Evolutionary conservation across 805 yeast species (phyloP).

Genomic region (Candida takata): DNA sequence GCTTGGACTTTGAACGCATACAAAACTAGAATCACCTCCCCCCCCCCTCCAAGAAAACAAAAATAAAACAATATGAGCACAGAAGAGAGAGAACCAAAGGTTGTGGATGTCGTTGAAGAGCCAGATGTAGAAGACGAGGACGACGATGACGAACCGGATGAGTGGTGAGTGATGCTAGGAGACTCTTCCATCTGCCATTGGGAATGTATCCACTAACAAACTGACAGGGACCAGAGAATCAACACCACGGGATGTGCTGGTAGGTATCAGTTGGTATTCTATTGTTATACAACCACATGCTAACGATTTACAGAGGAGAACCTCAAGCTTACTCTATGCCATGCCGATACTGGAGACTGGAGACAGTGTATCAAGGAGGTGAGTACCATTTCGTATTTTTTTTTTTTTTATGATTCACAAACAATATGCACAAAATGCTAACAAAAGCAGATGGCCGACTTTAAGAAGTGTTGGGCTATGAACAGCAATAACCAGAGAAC

Average conservation of each 20-base stretch:
- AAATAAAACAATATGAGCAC: no score
- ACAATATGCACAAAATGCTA: not conserved
- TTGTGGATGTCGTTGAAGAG: no score
- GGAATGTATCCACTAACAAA: not conserved
- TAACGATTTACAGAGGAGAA: constrained; percentile 47
- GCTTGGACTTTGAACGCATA: no score
- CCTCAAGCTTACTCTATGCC: constrained; percentile 62
- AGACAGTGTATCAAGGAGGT: constrained; percentile 62
- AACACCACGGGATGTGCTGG: constrained; percentile 68
- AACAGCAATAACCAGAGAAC: constrained; percentile 34
- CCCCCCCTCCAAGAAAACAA: no score
- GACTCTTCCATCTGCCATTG: no score
- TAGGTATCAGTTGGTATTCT: constrained; percentile 26
- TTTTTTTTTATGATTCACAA: not conserved
- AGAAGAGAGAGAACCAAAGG: no score
- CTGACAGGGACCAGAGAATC: constrained; percentile 59
- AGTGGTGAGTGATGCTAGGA: constrained; percentile 56
- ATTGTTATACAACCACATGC: not conserved
- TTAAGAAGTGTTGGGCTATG: constrained; percentile 36
- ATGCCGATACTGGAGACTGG: constrained; percentile 82
- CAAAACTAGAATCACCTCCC: no score
- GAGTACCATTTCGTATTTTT: constrained; percentile 17
- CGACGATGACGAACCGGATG: constrained; percentile 62
- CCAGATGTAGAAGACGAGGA: constrained; percentile 10
- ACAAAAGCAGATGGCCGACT: constrained; percentile 32